Percentiles rank a stretch among this genome's conserved stretches.
Conservation (phyloP, 2,329 filamentous ascomycete species). For the Orbilia brochopaga region DNA sequence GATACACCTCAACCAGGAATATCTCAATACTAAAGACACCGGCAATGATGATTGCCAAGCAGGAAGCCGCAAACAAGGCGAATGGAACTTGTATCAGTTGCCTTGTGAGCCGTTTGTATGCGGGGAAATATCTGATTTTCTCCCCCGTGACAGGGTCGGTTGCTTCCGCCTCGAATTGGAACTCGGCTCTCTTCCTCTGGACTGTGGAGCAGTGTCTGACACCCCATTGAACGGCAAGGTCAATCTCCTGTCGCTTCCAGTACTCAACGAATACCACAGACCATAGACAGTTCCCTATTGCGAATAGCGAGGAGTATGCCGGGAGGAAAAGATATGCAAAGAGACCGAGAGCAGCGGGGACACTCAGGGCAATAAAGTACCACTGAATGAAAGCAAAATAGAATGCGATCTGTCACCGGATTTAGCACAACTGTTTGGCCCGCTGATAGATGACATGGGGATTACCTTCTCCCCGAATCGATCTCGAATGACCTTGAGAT, state of each 20-base stretch:
- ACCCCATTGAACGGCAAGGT: slow-evolving; percentile 85
- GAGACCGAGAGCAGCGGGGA: slow-evolving; percentile 79
- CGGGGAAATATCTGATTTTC: slow-evolving; percentile 75
- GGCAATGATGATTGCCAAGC: slow-evolving; percentile 81
- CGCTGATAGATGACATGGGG: too few species aligned
- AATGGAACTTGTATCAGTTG: slow-evolving; percentile 87
- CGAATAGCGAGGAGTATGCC: slow-evolving; percentile 81
- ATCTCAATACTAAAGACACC: slow-evolving; percentile 91
- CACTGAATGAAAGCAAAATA: slow-evolving; percentile 94
- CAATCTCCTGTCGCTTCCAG: slow-evolving; percentile 91
- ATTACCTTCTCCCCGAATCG: slow-evolving; percentile 74
- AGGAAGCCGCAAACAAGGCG: slow-evolving; percentile 72
- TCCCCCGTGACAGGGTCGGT: slow-evolving; percentile 84
- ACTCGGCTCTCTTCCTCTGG: slow-evolving; percentile 74
- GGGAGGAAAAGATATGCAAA: slow-evolving; percentile 81
- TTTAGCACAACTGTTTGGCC: slow-evolving; percentile 2
- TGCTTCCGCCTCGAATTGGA: slow-evolving; percentile 76
- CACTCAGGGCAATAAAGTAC: slow-evolving; percentile 84
- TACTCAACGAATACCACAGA: slow-evolving; percentile 88
- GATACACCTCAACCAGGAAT: slow-evolving; percentile 92
- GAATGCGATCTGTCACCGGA: slow-evolving; percentile 71
- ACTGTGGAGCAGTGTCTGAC: slow-evolving; percentile 83
- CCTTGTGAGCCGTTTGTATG: slow-evolving; percentile 73
- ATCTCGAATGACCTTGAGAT: slow-evolving; percentile 76
- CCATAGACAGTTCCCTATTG: slow-evolving; percentile 80